These are phyloP conservation scores for Metrosideros polymorpha DNA, from an alignment of 441 rosid genomes.

Conservation along the genomic window DNA sequence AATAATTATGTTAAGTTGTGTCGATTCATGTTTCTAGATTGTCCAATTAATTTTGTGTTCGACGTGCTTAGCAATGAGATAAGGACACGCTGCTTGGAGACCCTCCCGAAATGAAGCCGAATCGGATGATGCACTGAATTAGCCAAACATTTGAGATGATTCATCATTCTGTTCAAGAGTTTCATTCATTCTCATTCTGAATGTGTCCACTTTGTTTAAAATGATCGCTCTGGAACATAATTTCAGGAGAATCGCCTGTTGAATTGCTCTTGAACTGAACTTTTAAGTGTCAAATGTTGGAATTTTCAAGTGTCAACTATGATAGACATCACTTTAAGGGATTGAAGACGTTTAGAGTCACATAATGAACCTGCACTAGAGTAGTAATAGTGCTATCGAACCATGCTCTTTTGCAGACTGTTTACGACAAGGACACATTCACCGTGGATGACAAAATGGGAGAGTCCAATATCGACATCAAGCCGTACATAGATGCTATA, in stretches of 20 bases:
- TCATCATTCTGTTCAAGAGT: not conserved
- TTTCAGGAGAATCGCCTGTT: not conserved
- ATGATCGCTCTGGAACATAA: not conserved
- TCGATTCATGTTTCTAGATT: not conserved
- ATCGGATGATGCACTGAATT: not conserved
- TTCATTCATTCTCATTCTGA: not conserved
- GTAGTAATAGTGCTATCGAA: not conserved
- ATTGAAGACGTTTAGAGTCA: not conserved
- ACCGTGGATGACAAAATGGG: conserved; percentile 7
- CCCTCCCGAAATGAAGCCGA: not conserved
- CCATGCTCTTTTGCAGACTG: not conserved
- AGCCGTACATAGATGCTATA: not conserved
- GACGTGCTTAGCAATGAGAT: not conserved
- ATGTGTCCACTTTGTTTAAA: not conserved
- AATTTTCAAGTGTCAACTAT: not conserved
- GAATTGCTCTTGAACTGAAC: not conserved
- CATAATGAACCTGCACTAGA: not conserved
- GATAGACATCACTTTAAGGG: not conserved
- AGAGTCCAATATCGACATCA: conserved; percentile 2
- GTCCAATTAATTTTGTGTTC: not conserved
- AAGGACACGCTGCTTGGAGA: not conserved
- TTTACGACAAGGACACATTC: conserved; percentile 3
- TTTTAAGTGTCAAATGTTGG: not conserved
- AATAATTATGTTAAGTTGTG: not conserved
- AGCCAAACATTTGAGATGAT: not conserved